Conservation (phyloP, 2,329 filamentous ascomycete genomes). For the Curvularia sp. region DNA sequence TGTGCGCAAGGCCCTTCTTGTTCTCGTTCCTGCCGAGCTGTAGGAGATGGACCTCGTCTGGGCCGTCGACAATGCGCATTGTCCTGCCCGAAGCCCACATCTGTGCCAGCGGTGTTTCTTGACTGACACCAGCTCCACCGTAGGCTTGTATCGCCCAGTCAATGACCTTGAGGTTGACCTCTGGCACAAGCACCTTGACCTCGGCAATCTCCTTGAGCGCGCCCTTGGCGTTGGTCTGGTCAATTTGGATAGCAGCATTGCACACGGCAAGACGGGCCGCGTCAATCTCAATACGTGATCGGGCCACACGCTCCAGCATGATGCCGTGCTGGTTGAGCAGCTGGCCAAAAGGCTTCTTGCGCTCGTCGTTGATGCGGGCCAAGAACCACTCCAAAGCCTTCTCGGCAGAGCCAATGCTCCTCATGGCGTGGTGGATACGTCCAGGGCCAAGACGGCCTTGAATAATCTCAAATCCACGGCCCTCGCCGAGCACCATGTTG, state of each 20-base stretch:
- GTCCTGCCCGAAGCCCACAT: conserved; percentile 85
- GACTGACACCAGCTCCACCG: conserved; percentile 87
- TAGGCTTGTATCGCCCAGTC: conserved; percentile 94
- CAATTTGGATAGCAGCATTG: conserved; percentile 95
- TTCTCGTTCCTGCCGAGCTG: conserved; percentile 85
- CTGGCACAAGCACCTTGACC: conserved; percentile 90
- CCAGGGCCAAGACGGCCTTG: conserved; percentile 95
- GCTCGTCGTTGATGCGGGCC: conserved; percentile 88
- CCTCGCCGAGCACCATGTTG: conserved; percentile 90
- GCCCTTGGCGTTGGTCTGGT: conserved; percentile 84
- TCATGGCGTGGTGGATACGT: conserved; percentile 98
- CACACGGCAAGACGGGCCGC: conserved; percentile 87
- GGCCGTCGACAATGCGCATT: conserved; percentile 86
- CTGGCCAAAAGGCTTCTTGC: conserved; percentile 91
- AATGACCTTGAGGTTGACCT: conserved; percentile 82
- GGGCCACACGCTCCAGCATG: conserved; percentile 93
- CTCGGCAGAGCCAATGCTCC: conserved; percentile 89
- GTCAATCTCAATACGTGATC: conserved; percentile 92
- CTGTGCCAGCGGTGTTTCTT: conserved; percentile 84
- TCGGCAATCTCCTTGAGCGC: conserved; percentile 93
- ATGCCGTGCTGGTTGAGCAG: conserved; percentile 87
- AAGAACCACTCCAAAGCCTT: conserved; percentile 94
- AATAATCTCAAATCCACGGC: conserved; percentile 96
- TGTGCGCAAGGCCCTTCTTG: conserved; percentile 67
- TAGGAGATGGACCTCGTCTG: conserved; percentile 85